phyloP scores from a whole-genome alignment of 2,329 filamentous ascomycete species.

The Fusarium palustre region DNA sequence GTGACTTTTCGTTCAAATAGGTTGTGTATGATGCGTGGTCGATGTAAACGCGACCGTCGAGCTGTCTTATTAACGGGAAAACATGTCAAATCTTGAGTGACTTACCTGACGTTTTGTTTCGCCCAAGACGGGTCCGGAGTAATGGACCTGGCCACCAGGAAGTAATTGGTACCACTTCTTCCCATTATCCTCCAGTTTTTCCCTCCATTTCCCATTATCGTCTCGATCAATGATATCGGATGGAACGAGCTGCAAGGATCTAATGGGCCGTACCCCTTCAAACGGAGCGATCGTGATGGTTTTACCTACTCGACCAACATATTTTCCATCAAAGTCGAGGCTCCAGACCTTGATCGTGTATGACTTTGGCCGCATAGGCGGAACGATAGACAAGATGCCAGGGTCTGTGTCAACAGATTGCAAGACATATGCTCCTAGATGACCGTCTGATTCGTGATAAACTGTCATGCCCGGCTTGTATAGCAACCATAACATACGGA shows the following conservation, averaged over 20 bases:
- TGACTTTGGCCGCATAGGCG: not conserved
- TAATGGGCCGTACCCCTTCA: not conserved
- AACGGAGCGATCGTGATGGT: not conserved
- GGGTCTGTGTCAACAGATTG: not conserved
- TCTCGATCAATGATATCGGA: not conserved
- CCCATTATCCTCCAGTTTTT: not conserved
- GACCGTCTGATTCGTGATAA: not conserved
- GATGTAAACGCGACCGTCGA: not conserved
- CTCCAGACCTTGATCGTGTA: not conserved
- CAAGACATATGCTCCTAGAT: not conserved
- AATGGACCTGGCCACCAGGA: not conserved
- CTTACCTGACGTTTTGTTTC: not conserved
- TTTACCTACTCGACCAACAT: not conserved
- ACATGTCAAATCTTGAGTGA: fast-evolving
- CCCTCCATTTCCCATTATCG: not conserved
- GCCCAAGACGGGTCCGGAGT: not conserved
- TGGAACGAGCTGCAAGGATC: not conserved
- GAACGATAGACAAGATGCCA: not conserved
- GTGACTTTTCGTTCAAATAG: not conserved
- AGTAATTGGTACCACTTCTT: not conserved
- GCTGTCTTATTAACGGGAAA: fast-evolving
- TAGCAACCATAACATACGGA: not conserved
- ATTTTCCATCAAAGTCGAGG: not conserved
- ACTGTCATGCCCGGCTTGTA: not conserved
- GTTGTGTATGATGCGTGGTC: not conserved